Conservation (phyloP, 305 asterid genomes). For the Fraxinus floribunda region DNA sequence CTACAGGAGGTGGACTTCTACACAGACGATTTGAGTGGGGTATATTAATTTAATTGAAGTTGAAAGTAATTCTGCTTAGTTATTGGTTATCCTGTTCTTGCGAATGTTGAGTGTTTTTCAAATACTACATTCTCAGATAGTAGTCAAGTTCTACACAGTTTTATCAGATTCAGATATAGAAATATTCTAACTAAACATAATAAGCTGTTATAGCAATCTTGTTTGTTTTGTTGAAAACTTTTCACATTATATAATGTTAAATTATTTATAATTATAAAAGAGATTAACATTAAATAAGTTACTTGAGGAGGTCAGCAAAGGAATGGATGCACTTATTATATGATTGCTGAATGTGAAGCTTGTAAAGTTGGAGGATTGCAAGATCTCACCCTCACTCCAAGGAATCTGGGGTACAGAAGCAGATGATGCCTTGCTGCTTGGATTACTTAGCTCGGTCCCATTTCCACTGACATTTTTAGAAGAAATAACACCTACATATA, state of each 20-base stretch:
- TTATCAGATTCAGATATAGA: neutral
- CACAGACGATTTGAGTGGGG: too few relatives aligned
- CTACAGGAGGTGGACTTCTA: neutral
- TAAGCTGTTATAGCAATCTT: neutral
- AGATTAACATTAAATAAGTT: neutral
- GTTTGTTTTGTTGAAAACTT: neutral
- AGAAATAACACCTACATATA: conserved; percentile 42
- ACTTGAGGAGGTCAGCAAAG: neutral
- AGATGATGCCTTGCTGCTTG: conserved; percentile 58
- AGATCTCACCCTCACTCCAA: conserved; percentile 72
- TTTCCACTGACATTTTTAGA: conserved; percentile 50
- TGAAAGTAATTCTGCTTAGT: neutral
- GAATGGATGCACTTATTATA: neutral
- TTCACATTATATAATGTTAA: too few relatives aligned
- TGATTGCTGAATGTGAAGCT: conserved; percentile 59
- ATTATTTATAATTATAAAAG: too few relatives aligned
- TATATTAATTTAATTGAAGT: neutral
- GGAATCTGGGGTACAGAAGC: conserved; percentile 59
- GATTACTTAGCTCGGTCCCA: conserved; percentile 50
- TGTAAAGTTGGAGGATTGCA: conserved; percentile 71
- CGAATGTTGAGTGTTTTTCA: neutral
- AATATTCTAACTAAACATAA: neutral
- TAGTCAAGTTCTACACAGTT: neutral
- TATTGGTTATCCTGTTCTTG: neutral
- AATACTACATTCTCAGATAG: neutral